Evolutionary conservation across 352 stramenopile genomes (phyloP).

Genomic region (Phytophthora foliorum): DNA sequence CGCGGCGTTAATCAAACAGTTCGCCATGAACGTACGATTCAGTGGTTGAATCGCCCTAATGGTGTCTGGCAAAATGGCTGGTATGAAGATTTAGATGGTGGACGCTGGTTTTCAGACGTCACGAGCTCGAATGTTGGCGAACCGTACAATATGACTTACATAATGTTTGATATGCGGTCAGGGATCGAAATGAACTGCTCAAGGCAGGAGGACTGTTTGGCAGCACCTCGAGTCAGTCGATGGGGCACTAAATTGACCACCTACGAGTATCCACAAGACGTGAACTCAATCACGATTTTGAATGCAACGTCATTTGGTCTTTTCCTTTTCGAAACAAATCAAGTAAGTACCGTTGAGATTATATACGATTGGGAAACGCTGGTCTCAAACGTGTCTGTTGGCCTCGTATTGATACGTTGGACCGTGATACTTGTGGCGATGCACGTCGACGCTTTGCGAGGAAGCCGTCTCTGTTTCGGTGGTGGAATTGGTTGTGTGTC

Average conservation of each 20-base stretch:
- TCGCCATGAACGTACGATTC: conserved; percentile 20
- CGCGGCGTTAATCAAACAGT: conserved; percentile 25
- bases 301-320: conserved; percentile 36
- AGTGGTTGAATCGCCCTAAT: conserved; percentile 22
- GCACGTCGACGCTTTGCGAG: not conserved
- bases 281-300: conserved; percentile 28
- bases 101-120: conserved; percentile 40
- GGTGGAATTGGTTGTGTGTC: conserved; percentile 40
- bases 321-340: conserved; percentile 32
- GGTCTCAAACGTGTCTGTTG: conserved; percentile 43
- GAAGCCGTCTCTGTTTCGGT: not conserved
- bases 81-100: conserved; percentile 36
- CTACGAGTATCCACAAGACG: conserved; percentile 2
- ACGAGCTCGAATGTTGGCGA: conserved; percentile 22
- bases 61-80: conserved; percentile 36
- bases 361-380: conserved; percentile 42
- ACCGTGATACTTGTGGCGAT: too few relatives aligned
- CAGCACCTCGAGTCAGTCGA: conserved; percentile 7
- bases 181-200: conserved; percentile 31
- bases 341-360: conserved; percentile 4
- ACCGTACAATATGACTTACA: conserved; percentile 29
- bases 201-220: conserved; percentile 11
- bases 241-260: conserved; percentile 27
- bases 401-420: conserved; percentile 43
- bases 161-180: conserved; percentile 27